Base-by-base conservation (phyloP, 805 yeast species). In the Spathaspora gorwiae region DNA sequence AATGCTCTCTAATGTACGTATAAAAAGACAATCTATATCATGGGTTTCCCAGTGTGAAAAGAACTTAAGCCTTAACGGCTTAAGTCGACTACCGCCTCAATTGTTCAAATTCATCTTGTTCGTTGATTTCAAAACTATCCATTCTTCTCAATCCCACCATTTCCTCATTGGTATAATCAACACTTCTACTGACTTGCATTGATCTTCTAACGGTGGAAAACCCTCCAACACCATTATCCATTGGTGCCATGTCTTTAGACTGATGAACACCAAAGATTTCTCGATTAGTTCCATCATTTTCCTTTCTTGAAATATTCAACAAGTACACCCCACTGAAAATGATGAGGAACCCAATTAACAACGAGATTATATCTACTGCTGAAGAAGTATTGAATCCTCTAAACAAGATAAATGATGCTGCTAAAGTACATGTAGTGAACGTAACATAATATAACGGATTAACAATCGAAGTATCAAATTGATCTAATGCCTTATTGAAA, bases 401-500 rank as follows among this genome's bases (percentile, higher is more conserved):
- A 68, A 89, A 90, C 44, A 89, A 70, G 49, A 90, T 83, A 62
- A 90, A 90, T 32, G 95, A 87, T 0, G 97, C 96, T 44, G 79
- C 74, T 55, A 89, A 73, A 0, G 96, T 90, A 42, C 86, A 87
- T 0, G 96, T 88, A 34, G 97, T 89, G 69, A 89, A 90, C 1
- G 95, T 82, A 44, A 89, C 97, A 59, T 90, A 89, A 68, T 89
- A 89, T 49, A 89, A 72, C 30, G 96, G 96, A 64, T 89, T 89
- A 45, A 89, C 96, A 54, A 89, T 87, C 0, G 95, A 86, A 6
- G 96, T 89, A 62, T 90, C 96, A 57, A 89, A 89, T 64, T 87
- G 96, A 55, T 90, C 96, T 59, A 89, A 74, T 0, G 96, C 96
- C 70, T 87, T 90, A 75, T 89, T 89, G 73, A 89, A 87, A 62